These are phyloP conservation scores for Vitis vinifera DNA, from an alignment of 164 flowering plant species.

Conservation along the genomic window DNA sequence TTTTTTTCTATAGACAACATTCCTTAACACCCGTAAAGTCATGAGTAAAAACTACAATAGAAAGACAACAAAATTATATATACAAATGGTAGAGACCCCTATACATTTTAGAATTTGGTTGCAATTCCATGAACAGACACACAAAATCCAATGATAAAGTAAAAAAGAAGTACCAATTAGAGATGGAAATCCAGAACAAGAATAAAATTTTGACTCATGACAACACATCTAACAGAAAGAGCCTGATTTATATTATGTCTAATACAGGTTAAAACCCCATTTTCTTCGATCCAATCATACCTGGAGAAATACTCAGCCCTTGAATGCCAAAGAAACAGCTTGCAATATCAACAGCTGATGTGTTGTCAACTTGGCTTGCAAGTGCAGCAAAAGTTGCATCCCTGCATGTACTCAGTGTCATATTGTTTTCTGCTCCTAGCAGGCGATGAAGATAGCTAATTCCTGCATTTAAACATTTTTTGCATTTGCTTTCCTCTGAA, in stretches of 20 bases:
- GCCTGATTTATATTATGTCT: neutral
- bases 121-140: neutral
- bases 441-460: slow-evolving; percentile 64
- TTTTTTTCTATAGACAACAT: too few species aligned
- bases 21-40: too few species aligned
- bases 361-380: slow-evolving; percentile 69
- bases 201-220: neutral
- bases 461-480: slow-evolving; percentile 77
- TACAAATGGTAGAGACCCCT: neutral
- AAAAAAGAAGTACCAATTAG: neutral
- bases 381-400: slow-evolving; percentile 91
- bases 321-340: slow-evolving; percentile 88
- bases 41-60: neutral
- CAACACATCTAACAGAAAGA: neutral
- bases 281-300: slow-evolving; percentile 25
- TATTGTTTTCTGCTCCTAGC: slow-evolving; percentile 59
- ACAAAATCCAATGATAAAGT: neutral
- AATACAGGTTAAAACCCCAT: neutral
- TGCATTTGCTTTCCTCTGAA: slow-evolving; percentile 51
- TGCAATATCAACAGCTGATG: slow-evolving; percentile 56
- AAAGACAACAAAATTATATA: neutral
- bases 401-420: slow-evolving; percentile 85
- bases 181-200: neutral
- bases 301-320: slow-evolving; percentile 51
- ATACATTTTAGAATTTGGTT: neutral